phyloP scores from a whole-genome alignment of 495 filamentous ascomycete genomes.

The Lichenothelia convexa region DNA sequence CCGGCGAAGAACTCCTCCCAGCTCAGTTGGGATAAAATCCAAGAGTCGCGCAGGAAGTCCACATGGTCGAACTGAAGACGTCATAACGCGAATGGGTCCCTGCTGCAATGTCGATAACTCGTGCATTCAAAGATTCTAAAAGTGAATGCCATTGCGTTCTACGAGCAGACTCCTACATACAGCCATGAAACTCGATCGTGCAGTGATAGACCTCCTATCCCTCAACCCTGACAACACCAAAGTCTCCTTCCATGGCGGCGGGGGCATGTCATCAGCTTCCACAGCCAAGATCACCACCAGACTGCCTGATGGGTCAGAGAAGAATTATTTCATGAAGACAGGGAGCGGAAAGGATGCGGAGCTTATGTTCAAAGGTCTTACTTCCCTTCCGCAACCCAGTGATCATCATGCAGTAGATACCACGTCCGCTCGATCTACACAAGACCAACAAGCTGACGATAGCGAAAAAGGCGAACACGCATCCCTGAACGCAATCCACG shows the following conservation, averaged over 20 bases:
- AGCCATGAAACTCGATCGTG: slow-evolving; percentile 24
- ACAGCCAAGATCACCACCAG: slow-evolving; percentile 48
- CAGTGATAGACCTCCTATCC: slow-evolving; percentile 34
- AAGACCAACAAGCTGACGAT: slow-evolving; percentile 8
- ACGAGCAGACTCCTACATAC: background rate
- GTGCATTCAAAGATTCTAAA: too few relatives aligned
- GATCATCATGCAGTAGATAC: slow-evolving; percentile 1
- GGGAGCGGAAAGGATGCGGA: slow-evolving; percentile 42
- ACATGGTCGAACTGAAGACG: too few relatives aligned
- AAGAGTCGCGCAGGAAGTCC: too few relatives aligned
- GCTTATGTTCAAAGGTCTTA: slow-evolving; percentile 48
- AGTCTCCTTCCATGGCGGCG: slow-evolving; percentile 45
- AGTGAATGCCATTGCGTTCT: too few relatives aligned
- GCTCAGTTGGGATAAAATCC: too few relatives aligned
- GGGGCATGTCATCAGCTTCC: slow-evolving; percentile 45
- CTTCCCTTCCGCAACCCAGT: background rate
- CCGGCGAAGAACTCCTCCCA: too few relatives aligned
- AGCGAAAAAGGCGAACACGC: slow-evolving; percentile 46
- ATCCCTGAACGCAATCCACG: slow-evolving; percentile 65
- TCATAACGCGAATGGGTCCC: too few relatives aligned
- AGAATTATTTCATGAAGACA: slow-evolving; percentile 68
- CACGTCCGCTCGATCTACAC: too few relatives aligned
- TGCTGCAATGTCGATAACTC: too few relatives aligned
- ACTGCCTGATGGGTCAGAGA: slow-evolving; percentile 31
- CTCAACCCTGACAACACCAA: slow-evolving; percentile 38